phyloP scores from a whole-genome alignment of 2,329 filamentous ascomycete species.

The Phyllosticta citriasiana region DNA sequence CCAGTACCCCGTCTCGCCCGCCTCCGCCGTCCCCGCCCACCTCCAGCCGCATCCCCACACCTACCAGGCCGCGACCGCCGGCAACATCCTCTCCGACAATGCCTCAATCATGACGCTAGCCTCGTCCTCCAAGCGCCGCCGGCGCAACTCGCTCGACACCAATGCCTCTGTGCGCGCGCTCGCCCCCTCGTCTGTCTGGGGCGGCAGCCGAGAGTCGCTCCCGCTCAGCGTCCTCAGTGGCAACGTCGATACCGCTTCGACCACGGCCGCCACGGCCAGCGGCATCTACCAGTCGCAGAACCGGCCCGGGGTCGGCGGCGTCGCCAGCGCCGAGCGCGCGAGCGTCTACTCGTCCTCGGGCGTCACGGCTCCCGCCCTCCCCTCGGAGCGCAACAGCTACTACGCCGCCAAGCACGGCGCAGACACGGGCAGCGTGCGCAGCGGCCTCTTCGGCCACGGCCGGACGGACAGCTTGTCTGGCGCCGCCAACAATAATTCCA shows the following conservation, averaged over 20 bases:
- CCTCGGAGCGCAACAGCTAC: constrained; percentile 76
- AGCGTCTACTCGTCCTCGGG: constrained; percentile 71
- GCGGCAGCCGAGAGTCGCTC: constrained; percentile 69
- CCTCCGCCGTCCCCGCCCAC: constrained; percentile 64
- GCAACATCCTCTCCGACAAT: constrained; percentile 74
- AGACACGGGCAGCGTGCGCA: constrained; percentile 70
- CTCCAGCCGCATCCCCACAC: constrained; percentile 56
- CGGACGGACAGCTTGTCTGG: constrained; percentile 73
- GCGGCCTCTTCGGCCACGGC: constrained; percentile 65
- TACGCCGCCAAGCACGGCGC: constrained; percentile 47
- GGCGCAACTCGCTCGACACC: constrained; percentile 72
- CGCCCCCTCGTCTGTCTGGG: constrained; percentile 74
- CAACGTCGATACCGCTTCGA: constrained; percentile 48
- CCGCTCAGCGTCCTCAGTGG: constrained; percentile 69
- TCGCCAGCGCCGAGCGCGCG: constrained; percentile 55
- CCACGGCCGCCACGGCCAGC: constrained; percentile 34
- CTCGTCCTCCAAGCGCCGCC: constrained; percentile 68
- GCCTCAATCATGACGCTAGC: constrained; percentile 78
- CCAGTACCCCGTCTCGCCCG: constrained; percentile 48
- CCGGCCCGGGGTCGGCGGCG: constrained; percentile 43
- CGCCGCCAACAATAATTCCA: constrained; percentile 42
- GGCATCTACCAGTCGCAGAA: constrained; percentile 44
- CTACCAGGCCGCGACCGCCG: constrained; percentile 68
- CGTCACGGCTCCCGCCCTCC: constrained; percentile 47
- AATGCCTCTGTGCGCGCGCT: constrained; percentile 76